Base-by-base conservation (phyloP, 106 monocot species). In the Apostasia ramifera region DNA sequence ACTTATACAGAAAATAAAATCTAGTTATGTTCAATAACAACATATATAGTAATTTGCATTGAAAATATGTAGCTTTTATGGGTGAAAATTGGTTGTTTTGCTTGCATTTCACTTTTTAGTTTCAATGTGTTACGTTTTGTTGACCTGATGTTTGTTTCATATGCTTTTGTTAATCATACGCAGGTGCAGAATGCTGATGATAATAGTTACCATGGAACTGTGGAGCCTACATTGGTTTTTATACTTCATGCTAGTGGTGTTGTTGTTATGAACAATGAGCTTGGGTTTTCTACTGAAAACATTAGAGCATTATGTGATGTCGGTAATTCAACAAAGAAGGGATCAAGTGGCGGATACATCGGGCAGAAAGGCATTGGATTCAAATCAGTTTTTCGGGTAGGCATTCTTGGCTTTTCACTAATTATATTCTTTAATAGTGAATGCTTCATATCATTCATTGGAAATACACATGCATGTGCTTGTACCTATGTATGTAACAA, bases 111-210 rank as follows among this genome's bases (percentile, higher is more conserved):
- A 26, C 26, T 26, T 26, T 26, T 26, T 26, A 26, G 26, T 26
- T 26, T 26, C 26, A 26, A 26, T 26, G 26, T 0, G 26, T 26
- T 26, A 0, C 26, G 0, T 26, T 26, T 26, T 26, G 26, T 26
- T 26, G 26, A 26, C 26, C 26, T 26, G 26, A 26, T 26, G 26
- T 26, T 26, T 26, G 26, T 26, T 26, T 26, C 26, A 26, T 26
- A 26, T 26, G 26, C 26, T 26, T 26, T 26, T 56, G 55, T 67
- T 45, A 44, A 37, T 44, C 8, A 61, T 61, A 60, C 50, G 10
- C 80, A 86, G 86, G 77, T 86, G 2, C 86, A 86, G 51, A 86
- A 86, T 82, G 86, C 86, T 59, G 86, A 86, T 82, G 86, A 86
- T 68, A 86, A 86, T 42, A 51, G 11, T 37, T 86, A 86, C 59